Base-by-base conservation (phyloP, 2,329 filamentous ascomycete genomes). In the Neophaeococcomyces mojaviensis region DNA sequence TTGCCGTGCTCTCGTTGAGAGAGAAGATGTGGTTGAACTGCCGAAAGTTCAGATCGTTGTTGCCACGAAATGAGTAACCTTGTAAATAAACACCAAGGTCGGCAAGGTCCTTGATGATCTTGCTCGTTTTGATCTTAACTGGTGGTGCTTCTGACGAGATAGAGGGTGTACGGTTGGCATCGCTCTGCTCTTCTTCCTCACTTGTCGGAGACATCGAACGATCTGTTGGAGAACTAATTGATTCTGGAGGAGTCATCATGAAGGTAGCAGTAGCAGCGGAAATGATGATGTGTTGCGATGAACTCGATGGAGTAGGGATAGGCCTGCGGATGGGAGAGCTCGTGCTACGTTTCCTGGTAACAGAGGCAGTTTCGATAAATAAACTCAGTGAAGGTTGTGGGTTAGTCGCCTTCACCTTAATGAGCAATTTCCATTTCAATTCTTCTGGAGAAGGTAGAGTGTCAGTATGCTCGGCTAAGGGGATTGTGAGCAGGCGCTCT, bases 11-110 rank as follows among this genome's bases (percentile, higher is more conserved):
- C 68, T 98, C 92, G 62, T 88, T 87, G 67, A 97, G 88, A 0
- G 92, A 97, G 64, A 92, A 89, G 57, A 97, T 86, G 68, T 98
- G 92, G 64, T 97, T 97, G 70, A 81, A 92, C 34, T 80, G 79
- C 68, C 87, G 88, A 56, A 88, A 89, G 50, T 90, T 86, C 0
- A 81, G 71, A 10, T 78, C 77, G 47, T 82, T 79, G 60, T 95
- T 95, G 34, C 86, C 84, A 28, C 78, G 77, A 64, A 92, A 95
- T 62, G 94, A 95, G 64, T 95, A 78, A 19, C 81, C 81, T 52
- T 77, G 74, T n/a, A 78, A 74, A 56, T 84, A 84, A 3, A 97
- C 86, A 22, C 88, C 92, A 8, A 98, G 77, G 31, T 86, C 84
- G 13, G 89, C 90, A 4, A 98, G 77, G 16, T 82, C 77, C 50